phyloP scores from a whole-genome alignment of 805 yeast genomes.

The Candida krabiensis region DNA sequence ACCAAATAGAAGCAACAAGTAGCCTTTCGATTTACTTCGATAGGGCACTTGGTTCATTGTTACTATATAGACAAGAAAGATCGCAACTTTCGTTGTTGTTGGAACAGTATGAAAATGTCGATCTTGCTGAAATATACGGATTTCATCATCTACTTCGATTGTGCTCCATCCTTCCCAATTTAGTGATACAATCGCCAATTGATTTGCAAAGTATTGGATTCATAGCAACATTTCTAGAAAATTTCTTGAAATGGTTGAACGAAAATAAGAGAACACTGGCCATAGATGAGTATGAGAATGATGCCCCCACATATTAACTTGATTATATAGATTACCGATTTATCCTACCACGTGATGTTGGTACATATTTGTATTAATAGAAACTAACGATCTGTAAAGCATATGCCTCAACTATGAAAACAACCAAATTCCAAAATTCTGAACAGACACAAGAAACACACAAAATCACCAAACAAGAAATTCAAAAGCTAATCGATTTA shows the following conservation, averaged over 20 bases:
- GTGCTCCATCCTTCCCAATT: conserved; percentile 76
- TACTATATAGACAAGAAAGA: conserved; percentile 76
- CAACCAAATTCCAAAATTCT: too few species aligned
- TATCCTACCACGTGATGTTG: too few species aligned
- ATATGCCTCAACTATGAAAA: background rate
- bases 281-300: conserved; percentile 46
- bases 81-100: conserved; percentile 63
- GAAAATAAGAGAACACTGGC: conserved; percentile 40
- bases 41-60: conserved; percentile 62
- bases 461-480: too few species aligned
- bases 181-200: conserved; percentile 78
- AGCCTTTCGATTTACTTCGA: conserved; percentile 79
- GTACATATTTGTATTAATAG: background rate
- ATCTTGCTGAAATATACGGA: conserved; percentile 59
- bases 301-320: conserved; percentile 36
- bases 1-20: conserved; percentile 62
- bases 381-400: background rate
- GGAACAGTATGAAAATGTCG: conserved; percentile 22
- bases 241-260: conserved; percentile 52
- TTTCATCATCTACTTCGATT: conserved; percentile 79
- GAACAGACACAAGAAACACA: too few species aligned
- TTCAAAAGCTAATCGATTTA: too few species aligned
- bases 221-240: conserved; percentile 54
- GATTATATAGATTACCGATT: background rate
- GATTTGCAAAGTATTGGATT: conserved; percentile 67